A percentile compares a stretch with the other conserved stretches of the same genome.
Conservation (phyloP, 768 basidiomycete species). For the Solioccasus polychromus region DNA sequence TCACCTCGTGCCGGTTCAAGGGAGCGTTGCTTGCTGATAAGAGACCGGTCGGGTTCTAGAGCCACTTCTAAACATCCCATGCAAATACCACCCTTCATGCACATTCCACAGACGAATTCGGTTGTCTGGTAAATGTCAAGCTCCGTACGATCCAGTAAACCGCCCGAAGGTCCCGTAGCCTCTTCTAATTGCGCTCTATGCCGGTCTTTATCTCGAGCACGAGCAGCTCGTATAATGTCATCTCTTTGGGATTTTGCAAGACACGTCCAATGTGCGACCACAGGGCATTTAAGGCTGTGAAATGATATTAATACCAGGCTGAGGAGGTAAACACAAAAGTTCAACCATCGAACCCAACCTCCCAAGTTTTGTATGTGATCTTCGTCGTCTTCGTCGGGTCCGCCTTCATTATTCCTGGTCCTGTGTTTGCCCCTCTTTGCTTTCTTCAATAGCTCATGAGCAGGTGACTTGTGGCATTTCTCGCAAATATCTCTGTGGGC, state of each 20-base stretch:
- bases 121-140: constrained; percentile 60
- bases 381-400: constrained; percentile 48
- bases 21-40: constrained; percentile 16
- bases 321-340: background rate
- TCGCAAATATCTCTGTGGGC: constrained; percentile 66
- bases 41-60: constrained; percentile 42
- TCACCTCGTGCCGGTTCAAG: constrained; percentile 7
- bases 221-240: constrained; percentile 68
- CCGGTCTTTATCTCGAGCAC: constrained; percentile 45
- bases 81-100: constrained; percentile 75
- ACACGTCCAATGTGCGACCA: constrained; percentile 76
- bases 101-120: constrained; percentile 75
- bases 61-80: constrained; percentile 67
- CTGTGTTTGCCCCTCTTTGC: constrained; percentile 40
- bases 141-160: constrained; percentile 43
- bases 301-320: constrained; percentile 11
- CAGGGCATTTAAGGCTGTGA: constrained; percentile 70
- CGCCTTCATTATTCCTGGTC: constrained; percentile 44
- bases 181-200: constrained; percentile 33
- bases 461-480: constrained; percentile 62
- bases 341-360: constrained; percentile 84
- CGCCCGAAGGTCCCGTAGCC: constrained; percentile 19
- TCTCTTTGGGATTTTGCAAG: constrained; percentile 62
- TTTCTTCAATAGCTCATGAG: constrained; percentile 50
- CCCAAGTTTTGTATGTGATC: constrained; percentile 52